Evolutionary conservation across 2,329 filamentous ascomycete genomes (phyloP).

Genomic region (Phaeosphaeriaceae sp.): DNA sequence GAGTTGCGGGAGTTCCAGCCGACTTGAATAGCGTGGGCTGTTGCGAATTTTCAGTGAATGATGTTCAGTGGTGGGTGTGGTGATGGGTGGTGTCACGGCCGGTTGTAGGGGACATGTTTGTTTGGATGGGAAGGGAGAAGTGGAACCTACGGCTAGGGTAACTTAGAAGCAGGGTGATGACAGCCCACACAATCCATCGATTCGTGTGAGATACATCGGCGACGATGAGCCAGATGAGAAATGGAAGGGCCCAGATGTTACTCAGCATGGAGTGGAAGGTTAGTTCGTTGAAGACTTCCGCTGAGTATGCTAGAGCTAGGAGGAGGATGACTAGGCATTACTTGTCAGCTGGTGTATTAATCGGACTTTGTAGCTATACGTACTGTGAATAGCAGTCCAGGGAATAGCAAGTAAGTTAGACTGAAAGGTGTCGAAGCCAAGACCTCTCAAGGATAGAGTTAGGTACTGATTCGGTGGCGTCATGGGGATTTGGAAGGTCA

Average conservation of each 20-base stretch:
- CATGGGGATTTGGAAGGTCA: slow-evolving; percentile 22
- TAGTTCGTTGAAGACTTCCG: not conserved
- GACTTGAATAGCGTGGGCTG: slow-evolving; percentile 11
- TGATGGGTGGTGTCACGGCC: too few relatives aligned
- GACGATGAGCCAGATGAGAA: not conserved
- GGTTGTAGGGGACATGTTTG: too few relatives aligned
- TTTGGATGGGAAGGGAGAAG: not conserved
- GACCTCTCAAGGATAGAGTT: slow-evolving; percentile 59
- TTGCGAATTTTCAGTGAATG: not conserved
- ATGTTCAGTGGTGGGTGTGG: too few relatives aligned
- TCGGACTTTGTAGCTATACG: slow-evolving; percentile 17
- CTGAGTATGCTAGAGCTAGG: not conserved
- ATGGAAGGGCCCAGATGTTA: not conserved
- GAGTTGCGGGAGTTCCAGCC: slow-evolving; percentile 11
- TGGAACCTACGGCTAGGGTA: not conserved
- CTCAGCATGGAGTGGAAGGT: not conserved
- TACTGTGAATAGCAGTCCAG: slow-evolving; percentile 18
- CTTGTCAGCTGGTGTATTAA: slow-evolving; percentile 15
- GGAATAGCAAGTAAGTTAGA: slow-evolving; percentile 68
- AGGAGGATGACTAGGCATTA: slow-evolving; percentile 9
- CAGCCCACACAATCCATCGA: not conserved
- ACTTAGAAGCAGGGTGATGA: not conserved
- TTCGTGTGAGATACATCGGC: not conserved
- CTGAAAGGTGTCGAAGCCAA: slow-evolving; percentile 68
- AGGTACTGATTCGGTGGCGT: slow-evolving; percentile 43